A percentile compares a stretch with the other conserved stretches of the same genome.
These are phyloP conservation scores for Colletotrichum horii DNA, from an alignment of 2,329 filamentous ascomycete species.

Conservation along the genomic window DNA sequence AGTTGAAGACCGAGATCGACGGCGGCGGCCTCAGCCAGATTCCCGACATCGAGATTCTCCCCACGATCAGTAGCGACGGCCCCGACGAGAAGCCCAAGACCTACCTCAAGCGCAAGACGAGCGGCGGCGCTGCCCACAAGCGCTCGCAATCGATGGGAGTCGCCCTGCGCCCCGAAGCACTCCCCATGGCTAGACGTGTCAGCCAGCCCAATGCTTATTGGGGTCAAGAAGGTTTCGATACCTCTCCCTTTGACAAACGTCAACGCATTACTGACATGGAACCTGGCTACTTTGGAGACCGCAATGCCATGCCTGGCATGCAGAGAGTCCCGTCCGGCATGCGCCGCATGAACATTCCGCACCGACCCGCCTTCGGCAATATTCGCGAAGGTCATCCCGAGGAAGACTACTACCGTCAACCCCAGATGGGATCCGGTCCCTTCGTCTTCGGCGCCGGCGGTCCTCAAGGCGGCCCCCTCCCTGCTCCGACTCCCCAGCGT, in stretches of 20 bases:
- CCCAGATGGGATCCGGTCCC: conserved; percentile 18
- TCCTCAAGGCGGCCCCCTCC: conserved; percentile 24
- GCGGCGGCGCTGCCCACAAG: conserved; percentile 28
- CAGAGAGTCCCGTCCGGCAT: conserved; percentile 17
- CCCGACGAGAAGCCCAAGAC: conserved; percentile 32
- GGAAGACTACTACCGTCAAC: conserved; percentile 28
- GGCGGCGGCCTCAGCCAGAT: conserved; percentile 48
- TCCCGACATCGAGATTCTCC: conserved; percentile 65
- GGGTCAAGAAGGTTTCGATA: conserved; percentile 18
- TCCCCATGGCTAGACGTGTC: conserved; percentile 29
- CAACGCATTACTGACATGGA: conserved; percentile 27
- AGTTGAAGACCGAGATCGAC: conserved; percentile 50
- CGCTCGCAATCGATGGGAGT: conserved; percentile 41
- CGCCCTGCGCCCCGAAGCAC: conserved; percentile 23
- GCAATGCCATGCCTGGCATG: conserved; percentile 23
- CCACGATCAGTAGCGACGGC: conserved; percentile 51
- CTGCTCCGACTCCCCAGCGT: conserved; percentile 26
- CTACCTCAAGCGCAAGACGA: conserved; percentile 29
- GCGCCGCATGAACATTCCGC: conserved; percentile 24
- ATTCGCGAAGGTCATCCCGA: conserved; percentile 38
- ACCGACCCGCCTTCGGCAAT: conserved; percentile 30
- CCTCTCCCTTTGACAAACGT: conserved; percentile 32
- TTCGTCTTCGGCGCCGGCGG: conserved; percentile 20
- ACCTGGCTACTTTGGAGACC: conserved; percentile 25
- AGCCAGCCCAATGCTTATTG: conserved; percentile 29